These are phyloP conservation scores for Epichloe hybrida DNA, from an alignment of 2,329 filamentous ascomycete genomes.

Conservation along the genomic window DNA sequence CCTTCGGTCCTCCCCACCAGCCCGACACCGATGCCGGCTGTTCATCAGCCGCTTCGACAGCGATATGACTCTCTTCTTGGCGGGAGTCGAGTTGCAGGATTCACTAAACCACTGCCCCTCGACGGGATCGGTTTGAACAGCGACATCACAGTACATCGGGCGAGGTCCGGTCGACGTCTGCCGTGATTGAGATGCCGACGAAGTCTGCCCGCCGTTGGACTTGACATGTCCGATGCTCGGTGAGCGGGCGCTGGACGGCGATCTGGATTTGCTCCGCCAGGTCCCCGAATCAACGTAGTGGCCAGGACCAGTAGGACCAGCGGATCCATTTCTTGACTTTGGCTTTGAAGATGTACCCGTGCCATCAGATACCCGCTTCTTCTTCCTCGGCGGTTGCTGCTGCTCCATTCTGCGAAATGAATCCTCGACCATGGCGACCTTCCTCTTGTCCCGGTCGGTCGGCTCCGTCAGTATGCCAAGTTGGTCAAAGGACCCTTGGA, in stretches of 20 bases:
- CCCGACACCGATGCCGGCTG: conserved; percentile 29
- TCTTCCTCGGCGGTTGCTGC: conserved; percentile 43
- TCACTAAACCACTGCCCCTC: conserved; percentile 39
- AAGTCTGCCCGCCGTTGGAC: conserved; percentile 18
- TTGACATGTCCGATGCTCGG: conserved; percentile 18
- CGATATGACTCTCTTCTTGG: conserved; percentile 36
- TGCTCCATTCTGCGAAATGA: conserved; percentile 49
- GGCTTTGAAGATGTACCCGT: conserved; percentile 23
- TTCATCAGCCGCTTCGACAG: conserved; percentile 39
- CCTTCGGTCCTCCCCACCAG: conserved; percentile 26
- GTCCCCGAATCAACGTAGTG: conserved; percentile 41
- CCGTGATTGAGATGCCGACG: conserved; percentile 18
- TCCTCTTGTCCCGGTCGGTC: conserved; percentile 54
- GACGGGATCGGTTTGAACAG: conserved; percentile 41
- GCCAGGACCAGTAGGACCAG: conserved; percentile 20
- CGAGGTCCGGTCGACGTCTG: conserved; percentile 25
- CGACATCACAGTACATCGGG: conserved; percentile 34
- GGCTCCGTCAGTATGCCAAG: conserved; percentile 48
- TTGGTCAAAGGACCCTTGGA: conserved; percentile 46
- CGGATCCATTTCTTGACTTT: conserved; percentile 25
- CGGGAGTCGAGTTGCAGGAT: conserved; percentile 19
- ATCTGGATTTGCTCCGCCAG: conserved; percentile 39
- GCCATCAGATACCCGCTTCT: conserved; percentile 48
- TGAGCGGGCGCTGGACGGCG: conserved; percentile 31
- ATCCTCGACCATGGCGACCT: conserved; percentile 52